phyloP scores from a whole-genome alignment of 345 rosid genomes.

The Syzygium grande region DNA sequence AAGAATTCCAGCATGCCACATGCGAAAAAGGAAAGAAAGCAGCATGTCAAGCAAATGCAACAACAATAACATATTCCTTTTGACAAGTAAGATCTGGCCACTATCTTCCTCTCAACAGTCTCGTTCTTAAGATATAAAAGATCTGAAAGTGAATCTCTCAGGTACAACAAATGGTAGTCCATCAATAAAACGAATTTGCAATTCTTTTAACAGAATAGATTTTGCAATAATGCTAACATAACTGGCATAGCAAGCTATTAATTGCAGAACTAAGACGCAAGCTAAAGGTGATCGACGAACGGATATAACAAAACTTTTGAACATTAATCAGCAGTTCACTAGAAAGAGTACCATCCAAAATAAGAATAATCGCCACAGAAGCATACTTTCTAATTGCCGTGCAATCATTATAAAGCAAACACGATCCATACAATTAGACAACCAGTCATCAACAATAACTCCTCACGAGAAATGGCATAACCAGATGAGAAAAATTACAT shows the following conservation, averaged over 20 bases:
- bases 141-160: neutral
- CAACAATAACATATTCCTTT: neutral
- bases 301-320: neutral
- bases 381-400: neutral
- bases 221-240: neutral
- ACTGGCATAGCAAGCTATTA: neutral
- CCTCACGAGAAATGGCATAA: neutral
- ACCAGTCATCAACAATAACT: neutral
- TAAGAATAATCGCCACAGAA: neutral
- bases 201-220: neutral
- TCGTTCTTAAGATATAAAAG: neutral
- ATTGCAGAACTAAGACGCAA: neutral
- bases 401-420: neutral
- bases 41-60: neutral
- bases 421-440: neutral
- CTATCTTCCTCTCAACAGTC: neutral
- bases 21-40: neutral
- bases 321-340: neutral
- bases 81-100: neutral
- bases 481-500: neutral
- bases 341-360: neutral
- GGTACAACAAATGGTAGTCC: neutral
- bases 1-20: conserved; percentile 5
- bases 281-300: neutral
- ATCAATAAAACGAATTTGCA: neutral